Evolutionary conservation across 2,329 filamentous ascomycete genomes (phyloP).

Genomic region (Ophiostoma sp.): DNA sequence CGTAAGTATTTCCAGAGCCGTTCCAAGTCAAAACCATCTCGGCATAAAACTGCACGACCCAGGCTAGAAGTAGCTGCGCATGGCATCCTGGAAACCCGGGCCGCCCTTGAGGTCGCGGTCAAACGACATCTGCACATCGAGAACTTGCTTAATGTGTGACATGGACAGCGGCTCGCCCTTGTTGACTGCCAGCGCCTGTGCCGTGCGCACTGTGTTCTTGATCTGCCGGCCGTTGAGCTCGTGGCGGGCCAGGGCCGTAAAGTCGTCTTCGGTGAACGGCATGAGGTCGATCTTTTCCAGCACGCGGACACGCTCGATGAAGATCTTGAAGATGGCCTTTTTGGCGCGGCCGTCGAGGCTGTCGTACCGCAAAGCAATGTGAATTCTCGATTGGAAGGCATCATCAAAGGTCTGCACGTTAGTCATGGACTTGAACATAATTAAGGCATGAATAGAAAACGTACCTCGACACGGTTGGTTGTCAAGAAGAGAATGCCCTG

Average conservation of each 20-base stretch:
- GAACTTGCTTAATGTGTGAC: constrained; percentile 72
- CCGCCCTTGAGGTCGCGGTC: constrained; percentile 79
- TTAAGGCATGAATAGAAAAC: constrained; percentile 22
- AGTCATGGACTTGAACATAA: neutral
- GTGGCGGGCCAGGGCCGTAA: constrained; percentile 59
- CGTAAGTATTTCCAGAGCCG: neutral
- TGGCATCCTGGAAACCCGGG: constrained; percentile 72
- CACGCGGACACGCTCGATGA: constrained; percentile 65
- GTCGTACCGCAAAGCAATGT: constrained; percentile 77
- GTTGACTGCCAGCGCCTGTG: constrained; percentile 74
- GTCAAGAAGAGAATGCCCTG: constrained; percentile 87
- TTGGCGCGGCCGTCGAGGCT: constrained; percentile 67
- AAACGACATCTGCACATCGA: constrained; percentile 80
- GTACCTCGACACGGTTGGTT: constrained; percentile 71
- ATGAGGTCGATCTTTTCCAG: constrained; percentile 58
- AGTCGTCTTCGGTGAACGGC: constrained; percentile 62
- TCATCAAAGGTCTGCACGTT: constrained; percentile 62
- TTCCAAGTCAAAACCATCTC: neutral
- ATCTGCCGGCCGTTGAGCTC: constrained; percentile 64
- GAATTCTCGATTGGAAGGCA: constrained; percentile 82
- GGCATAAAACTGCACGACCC: neutral
- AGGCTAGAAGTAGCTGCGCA: constrained; percentile 68
- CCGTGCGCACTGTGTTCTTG: constrained; percentile 81
- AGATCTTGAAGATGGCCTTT: constrained; percentile 76
- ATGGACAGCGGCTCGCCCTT: constrained; percentile 67